Evolutionary conservation across 2,329 filamentous ascomycete genomes (phyloP).

Genomic region (Chaetomiaceae sp.): DNA sequence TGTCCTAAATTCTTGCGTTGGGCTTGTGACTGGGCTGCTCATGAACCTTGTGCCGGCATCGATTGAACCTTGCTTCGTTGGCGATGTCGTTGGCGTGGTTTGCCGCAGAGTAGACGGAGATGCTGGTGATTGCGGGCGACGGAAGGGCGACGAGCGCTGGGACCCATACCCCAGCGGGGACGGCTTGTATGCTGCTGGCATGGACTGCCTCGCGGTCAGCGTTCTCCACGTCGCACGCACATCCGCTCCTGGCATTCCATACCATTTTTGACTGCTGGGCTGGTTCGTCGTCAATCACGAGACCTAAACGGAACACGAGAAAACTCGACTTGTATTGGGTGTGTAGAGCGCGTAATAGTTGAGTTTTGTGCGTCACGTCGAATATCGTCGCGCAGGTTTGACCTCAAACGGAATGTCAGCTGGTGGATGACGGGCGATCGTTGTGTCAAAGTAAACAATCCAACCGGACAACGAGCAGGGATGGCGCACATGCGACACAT

Average conservation of each 20-base stretch:
- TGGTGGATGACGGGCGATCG: background rate
- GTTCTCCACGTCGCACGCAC: background rate
- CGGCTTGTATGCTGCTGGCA: constrained; percentile 57
- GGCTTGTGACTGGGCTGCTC: constrained; percentile 35
- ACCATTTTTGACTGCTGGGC: background rate
- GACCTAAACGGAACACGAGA: too few relatives aligned
- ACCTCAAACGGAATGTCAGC: too few relatives aligned
- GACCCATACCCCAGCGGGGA: constrained; percentile 67
- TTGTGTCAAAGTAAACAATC: constrained; percentile 22
- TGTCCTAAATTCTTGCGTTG: constrained; percentile 35
- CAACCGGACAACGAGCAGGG: constrained; percentile 19
- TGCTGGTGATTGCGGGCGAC: constrained; percentile 54
- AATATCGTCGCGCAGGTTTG: too few relatives aligned
- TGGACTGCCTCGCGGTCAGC: constrained; percentile 37
- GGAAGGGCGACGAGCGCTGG: constrained; percentile 59
- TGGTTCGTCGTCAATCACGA: background rate
- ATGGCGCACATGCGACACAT: background rate
- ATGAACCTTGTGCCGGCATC: constrained; percentile 41
- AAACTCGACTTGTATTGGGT: too few relatives aligned
- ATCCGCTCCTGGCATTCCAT: too few relatives aligned
- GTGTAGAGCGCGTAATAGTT: too few relatives aligned
- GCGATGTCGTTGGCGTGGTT: constrained; percentile 58
- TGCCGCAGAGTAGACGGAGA: constrained; percentile 61
- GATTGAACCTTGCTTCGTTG: constrained; percentile 43
- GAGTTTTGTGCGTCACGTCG: too few relatives aligned